Base-by-base conservation (phyloP, 2,329 filamentous ascomycete genomes). In the Cryphonectria japonica region DNA sequence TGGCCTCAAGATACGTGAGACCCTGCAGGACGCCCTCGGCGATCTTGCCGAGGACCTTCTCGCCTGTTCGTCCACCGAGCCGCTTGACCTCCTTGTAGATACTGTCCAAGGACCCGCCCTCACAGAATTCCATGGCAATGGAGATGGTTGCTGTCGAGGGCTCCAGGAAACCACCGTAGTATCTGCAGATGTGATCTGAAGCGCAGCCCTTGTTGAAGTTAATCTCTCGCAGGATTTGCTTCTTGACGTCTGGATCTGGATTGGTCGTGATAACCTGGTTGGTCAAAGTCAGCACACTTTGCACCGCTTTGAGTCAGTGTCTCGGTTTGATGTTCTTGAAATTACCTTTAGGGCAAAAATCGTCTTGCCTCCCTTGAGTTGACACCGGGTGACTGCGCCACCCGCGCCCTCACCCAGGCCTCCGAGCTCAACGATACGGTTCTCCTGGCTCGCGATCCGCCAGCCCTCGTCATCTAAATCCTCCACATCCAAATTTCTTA, bases 91-190 rank as follows among this genome's bases (percentile, higher is more conserved):
- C 96, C 75, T 93, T 93, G 85, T 99, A 99, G 75, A 99, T 96
- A 79, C 93, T 96, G 83, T 99, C 95, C 29, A 99, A 87, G 63
- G 94, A 97, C 68, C 96, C 96, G 71, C 96, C 96, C 82, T 98
- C 96, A 79, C 96, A 99, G 78, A 97, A 98, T 80, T 99, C 96
- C 96, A 99, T 99, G 70, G 94, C 95, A 78, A 99, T 99, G 64
- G 94, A 97, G 75, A 99, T 98, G 64, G 95, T 98, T 66, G 95
- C 94, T 13, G 94, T 97, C n/a, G 94, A 92, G 71, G 96, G 93
- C 79, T 99, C 95, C 79, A 97, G 93, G 80, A 98, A 99, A 57
- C 95, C 95, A 74, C 96, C 96, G 78, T 98, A 99, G 83, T 99
- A 99, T 74, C 92, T 91, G 83, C 96, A 99, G 77, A 99, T 99